Conservation (phyloP, 2,329 filamentous ascomycete genomes). For the Dothideomycetes sp. region DNA sequence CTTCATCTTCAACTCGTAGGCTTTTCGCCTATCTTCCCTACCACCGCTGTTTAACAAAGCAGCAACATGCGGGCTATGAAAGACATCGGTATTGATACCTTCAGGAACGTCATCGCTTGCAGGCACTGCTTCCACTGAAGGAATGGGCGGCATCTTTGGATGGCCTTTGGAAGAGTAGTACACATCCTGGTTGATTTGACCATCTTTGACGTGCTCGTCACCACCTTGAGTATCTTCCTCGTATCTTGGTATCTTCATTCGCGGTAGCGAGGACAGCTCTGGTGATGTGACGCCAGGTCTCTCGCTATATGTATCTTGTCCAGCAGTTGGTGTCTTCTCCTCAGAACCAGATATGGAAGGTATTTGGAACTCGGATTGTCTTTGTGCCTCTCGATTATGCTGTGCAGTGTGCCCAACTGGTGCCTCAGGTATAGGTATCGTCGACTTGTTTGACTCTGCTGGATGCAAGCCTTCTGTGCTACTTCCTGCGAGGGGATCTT, state of each 20-base stretch:
- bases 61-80: constrained; percentile 40
- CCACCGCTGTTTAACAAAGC: constrained; percentile 8
- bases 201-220: constrained; percentile 28
- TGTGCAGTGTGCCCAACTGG: constrained; percentile 2
- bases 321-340: constrained; percentile 22
- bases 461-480: constrained; percentile 23
- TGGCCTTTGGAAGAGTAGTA: constrained; percentile 28
- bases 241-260: constrained; percentile 43
- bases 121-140: constrained; percentile 18
- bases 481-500: constrained; percentile 21
- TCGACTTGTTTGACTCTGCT: constrained; percentile 27
- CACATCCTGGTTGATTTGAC: constrained; percentile 43
- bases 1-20: constrained; percentile 16
- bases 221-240: constrained; percentile 35
- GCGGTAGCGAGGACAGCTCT: constrained; percentile 41
- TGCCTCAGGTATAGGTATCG: constrained; percentile 24
- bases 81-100: constrained; percentile 49
- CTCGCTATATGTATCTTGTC: constrained; percentile 46
- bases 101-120: constrained; percentile 38
- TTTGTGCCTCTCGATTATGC: constrained; percentile 24
- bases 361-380: constrained; percentile 37
- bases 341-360: constrained; percentile 39
- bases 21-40: constrained; percentile 10
- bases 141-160: constrained; percentile 11
- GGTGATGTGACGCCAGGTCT: constrained; percentile 36